Evolutionary conservation across 1,284 basidiomycete species (phyloP), one percentile per base, ranked within the genome.

Genomic region (Austroboletus niveus): DNA sequence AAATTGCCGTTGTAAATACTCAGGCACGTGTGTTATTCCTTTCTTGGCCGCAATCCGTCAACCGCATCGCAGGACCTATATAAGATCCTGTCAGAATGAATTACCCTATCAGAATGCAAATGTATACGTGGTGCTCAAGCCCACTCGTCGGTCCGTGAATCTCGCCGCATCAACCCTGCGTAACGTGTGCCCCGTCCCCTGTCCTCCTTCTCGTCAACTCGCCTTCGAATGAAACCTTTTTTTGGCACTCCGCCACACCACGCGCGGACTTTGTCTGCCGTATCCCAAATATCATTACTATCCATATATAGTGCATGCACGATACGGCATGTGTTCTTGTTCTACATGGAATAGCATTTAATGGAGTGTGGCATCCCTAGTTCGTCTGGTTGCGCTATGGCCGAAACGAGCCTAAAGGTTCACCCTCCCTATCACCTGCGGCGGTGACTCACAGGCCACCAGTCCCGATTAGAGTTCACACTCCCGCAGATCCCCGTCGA

Each of bases 41-140:
- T 55, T 67, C 47, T 42, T 46, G 55, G 48, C 38, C 24, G 2
- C 9, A 11, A 24, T 15, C 47, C 40, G 57, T 52, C 53, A 48
- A 46, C 42, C 27, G 34, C n/a, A 39, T 39, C 22, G 24, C 42
- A 44, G 45, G 38, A 54, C 46, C 46, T 38, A 32, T 50, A 47
- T 24, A 24, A 50, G 58, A 45, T 45, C 45, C 41, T 52, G 53
- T 55, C 52, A 47, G 42, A 59, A 64, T 49, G 40, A 49, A 60
- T 54, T 51, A 62, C 53, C 53, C 61, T 53, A 64, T 60, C 60
- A 61, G 58, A 59, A 66, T 60, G 50, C 63, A 65, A 65, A 66
- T 65, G 44, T 36, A 24, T 41, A 52, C 55, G 42, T 43, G 35
- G 35, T 36, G 7, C 15, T 14, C 32, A 15, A 60, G 51, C 60